Base-by-base conservation (phyloP, 768 basidiomycete genomes). In the Pisolithus marmoratus region DNA sequence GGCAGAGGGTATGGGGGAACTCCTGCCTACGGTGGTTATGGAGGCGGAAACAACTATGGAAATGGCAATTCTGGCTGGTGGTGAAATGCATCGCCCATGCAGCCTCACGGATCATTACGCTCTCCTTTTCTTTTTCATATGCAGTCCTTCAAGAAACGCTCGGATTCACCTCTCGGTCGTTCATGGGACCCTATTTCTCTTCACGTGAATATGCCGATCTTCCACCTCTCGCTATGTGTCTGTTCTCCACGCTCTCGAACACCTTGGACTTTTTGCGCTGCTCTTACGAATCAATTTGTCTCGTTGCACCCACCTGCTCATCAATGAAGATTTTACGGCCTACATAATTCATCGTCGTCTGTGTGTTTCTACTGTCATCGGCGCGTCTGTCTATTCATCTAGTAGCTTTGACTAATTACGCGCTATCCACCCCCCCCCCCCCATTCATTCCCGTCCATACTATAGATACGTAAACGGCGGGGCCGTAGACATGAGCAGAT, bases 251-350 rank as follows among this genome's bases (percentile, higher is more conserved):
- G 62, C 60, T 63, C 53, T 64, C 63, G 61, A 65, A 69, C 63
- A 61, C 24, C 58, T 63, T 66, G 72, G 69, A 76, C 70, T 70
- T 57, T 64, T 45, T 77, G 79, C 79, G 79, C 82, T 83, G 79
- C 82, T 83, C 79, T 81, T 78, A 74, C 69, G 63, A 74, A 68
- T 72, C 70, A 71, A 73, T 74, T 73, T 72, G 76, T 80, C 79
- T 75, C 76, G 75, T 77, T 75, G 71, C 71, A 47, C 19, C 29
- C 29, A 72, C 65, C 72, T 72, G 72, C 75, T 74, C 75, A 72
- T 73, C 56, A 66, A n/a, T 71, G 68, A 70, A 67, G 69, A 69
- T 64, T 65, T 62, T 64, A 69, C 64, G 69, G 73, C 71, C 70
- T 72, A 70, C 59, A 57, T 67, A 69, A 71, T 67, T 64, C 23